Evolutionary conservation across 148 eudicot species (phyloP).

Genomic region (Amaranthus palmeri): DNA sequence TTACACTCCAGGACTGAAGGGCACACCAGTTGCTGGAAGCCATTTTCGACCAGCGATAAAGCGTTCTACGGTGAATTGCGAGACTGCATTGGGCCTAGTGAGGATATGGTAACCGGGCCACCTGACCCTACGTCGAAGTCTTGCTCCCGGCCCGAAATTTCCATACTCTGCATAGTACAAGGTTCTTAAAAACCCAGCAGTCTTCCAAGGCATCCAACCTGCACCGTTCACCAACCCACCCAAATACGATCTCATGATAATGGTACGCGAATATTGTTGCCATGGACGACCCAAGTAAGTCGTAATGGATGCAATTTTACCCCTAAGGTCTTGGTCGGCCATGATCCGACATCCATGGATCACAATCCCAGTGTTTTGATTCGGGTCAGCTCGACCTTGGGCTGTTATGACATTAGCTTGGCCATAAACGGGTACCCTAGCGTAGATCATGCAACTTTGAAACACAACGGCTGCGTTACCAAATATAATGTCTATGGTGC

Average conservation of each 20-base stretch:
- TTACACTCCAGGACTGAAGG: slow-evolving; percentile 43
- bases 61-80: slow-evolving; percentile 33
- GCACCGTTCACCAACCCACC: slow-evolving; percentile 28
- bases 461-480: slow-evolving; percentile 67
- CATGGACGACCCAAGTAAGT: slow-evolving; percentile 78
- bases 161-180: slow-evolving; percentile 58
- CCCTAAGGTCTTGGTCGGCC: slow-evolving; percentile 45
- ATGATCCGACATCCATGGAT: slow-evolving; percentile 49
- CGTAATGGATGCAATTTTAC: slow-evolving; percentile 14
- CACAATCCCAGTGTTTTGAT: slow-evolving; percentile 63
- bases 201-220: slow-evolving; percentile 58
- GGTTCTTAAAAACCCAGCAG: slow-evolving; percentile 23
- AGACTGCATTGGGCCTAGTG: slow-evolving; percentile 19
- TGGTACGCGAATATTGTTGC: slow-evolving; percentile 51
- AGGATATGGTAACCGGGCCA: slow-evolving; percentile 58
- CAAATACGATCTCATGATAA: slow-evolving; percentile 38
- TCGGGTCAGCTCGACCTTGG: slow-evolving; percentile 53
- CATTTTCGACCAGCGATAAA: slow-evolving; percentile 59
- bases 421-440: slow-evolving; percentile 37
- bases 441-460: slow-evolving; percentile 50
- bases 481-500: slow-evolving; percentile 67
- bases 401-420: slow-evolving; percentile 54
- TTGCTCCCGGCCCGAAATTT: slow-evolving; percentile 52
- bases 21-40: slow-evolving; percentile 65
- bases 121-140: slow-evolving; percentile 35